Evolutionary conservation across 352 stramenopile species (phyloP).

Genomic region (Phytopythium ostracodes): DNA sequence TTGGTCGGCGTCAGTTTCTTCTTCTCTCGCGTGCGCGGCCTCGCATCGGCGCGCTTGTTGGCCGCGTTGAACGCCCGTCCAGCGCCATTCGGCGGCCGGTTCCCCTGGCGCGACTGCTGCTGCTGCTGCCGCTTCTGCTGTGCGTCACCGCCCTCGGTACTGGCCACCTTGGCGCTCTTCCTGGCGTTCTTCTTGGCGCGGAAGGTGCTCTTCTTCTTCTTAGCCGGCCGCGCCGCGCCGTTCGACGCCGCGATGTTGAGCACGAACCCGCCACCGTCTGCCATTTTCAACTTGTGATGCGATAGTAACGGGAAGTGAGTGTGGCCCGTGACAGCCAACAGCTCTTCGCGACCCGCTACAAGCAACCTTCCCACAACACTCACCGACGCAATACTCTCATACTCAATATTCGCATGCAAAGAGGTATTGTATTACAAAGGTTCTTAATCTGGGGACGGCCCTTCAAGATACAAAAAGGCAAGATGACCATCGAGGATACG

Average conservation of each 20-base stretch:
- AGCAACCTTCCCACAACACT: constrained; percentile 6
- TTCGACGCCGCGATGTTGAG: constrained; percentile 74
- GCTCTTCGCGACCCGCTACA: not conserved
- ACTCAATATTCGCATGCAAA: no score
- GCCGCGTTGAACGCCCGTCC: not conserved
- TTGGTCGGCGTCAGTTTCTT: constrained; percentile 5
- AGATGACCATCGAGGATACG: not conserved
- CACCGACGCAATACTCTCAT: no score
- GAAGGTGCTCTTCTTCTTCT: constrained; percentile 82
- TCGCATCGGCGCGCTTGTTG: not conserved
- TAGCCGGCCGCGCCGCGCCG: constrained; percentile 27
- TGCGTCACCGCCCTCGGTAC: constrained; percentile 10
- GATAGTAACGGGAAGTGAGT: not conserved
- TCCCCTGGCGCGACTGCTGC: not conserved
- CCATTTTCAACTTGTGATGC: constrained; percentile 19
- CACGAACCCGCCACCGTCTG: constrained; percentile 45
- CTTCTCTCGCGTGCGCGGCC: not conserved
- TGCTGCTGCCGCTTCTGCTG: constrained; percentile 7
- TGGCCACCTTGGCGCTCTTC: constrained; percentile 33
- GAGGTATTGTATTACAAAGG: not conserved
- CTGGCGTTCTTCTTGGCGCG: constrained; percentile 70
- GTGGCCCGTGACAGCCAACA: constrained; percentile 8
- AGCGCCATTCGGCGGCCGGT: not conserved
- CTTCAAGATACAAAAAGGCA: constrained; percentile 5
- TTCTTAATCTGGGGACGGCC: constrained; percentile 1